Evolutionary conservation across 2,329 filamentous ascomycete genomes (phyloP).

Genomic region (Dactylellina sp.): DNA sequence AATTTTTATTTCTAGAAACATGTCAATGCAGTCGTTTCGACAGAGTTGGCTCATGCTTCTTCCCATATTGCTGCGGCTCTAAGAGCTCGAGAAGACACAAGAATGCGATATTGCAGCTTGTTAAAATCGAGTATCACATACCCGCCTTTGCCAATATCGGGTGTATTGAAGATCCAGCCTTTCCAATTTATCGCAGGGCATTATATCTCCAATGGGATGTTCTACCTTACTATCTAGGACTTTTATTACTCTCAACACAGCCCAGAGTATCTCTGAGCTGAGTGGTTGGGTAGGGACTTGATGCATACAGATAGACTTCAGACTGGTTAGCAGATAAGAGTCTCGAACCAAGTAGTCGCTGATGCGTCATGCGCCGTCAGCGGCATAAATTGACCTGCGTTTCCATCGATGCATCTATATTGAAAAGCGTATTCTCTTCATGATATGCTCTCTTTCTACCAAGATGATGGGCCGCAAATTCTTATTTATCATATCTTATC

Average conservation of each 20-base stretch:
- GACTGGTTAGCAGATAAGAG: neutral
- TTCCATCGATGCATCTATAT: too few species aligned
- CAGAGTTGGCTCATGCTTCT: slow-evolving; percentile 7
- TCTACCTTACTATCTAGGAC: slow-evolving; percentile 21
- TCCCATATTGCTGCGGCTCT: neutral
- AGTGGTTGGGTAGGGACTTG: slow-evolving; percentile 11
- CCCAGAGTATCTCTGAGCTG: neutral
- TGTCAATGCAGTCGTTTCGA: slow-evolving; percentile 16
- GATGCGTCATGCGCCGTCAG: too few species aligned
- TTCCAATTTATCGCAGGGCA: neutral
- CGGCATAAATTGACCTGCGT: too few species aligned
- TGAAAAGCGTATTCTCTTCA: too few species aligned
- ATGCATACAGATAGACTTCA: neutral
- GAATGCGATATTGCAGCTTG: slow-evolving; percentile 19
- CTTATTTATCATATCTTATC: too few species aligned
- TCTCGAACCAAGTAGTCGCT: too few species aligned
- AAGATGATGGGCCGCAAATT: neutral
- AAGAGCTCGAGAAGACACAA: neutral
- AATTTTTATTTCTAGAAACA: slow-evolving; percentile 18
- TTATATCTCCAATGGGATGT: slow-evolving; percentile 8
- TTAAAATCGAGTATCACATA: neutral
- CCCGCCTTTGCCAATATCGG: neutral
- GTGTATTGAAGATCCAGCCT: slow-evolving; percentile 12
- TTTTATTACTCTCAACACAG: slow-evolving; percentile 13
- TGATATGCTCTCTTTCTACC: too few species aligned